phyloP scores from a whole-genome alignment of 805 yeast species.

The Schwanniomyces yamadae region DNA sequence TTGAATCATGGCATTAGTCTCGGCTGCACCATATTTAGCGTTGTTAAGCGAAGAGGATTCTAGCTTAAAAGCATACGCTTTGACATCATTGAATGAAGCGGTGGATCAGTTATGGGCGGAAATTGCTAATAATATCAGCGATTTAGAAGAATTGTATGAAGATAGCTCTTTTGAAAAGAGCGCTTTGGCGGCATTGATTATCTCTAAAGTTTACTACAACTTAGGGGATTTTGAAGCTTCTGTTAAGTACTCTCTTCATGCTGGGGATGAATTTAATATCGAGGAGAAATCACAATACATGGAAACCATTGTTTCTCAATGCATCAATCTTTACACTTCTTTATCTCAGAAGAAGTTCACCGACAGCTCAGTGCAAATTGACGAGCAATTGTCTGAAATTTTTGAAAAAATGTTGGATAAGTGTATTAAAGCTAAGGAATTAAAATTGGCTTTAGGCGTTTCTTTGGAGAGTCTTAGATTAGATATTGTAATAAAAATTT shows the following conservation, averaged over 20 bases:
- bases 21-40: constrained; percentile 92
- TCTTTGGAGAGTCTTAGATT: constrained; percentile 84
- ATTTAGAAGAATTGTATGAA: constrained; percentile 89
- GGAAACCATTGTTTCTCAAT: constrained; percentile 91
- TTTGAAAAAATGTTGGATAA: constrained; percentile 86
- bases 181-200: constrained; percentile 83
- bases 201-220: constrained; percentile 87
- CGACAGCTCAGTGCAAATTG: constrained; percentile 39
- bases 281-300: constrained; percentile 78
- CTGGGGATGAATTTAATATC: constrained; percentile 77
- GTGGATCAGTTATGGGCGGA: constrained; percentile 97
- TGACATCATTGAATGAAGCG: constrained; percentile 71
- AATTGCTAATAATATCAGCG: constrained; percentile 84
- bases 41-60: constrained; percentile 80
- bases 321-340: constrained; percentile 78
- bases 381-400: constrained; percentile 61
- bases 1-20: constrained; percentile 55
- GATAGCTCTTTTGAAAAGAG: constrained; percentile 75
- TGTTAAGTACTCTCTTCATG: constrained; percentile 82
- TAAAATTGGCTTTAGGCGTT: constrained; percentile 82
- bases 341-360: constrained; percentile 50
- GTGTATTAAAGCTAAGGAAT: constrained; percentile 70
- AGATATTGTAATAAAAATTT: constrained; percentile 68
- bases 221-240: constrained; percentile 92
- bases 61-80: constrained; percentile 77